Base-by-base conservation (phyloP, 1,139 yeast species). In the Yarrowia galli region DNA sequence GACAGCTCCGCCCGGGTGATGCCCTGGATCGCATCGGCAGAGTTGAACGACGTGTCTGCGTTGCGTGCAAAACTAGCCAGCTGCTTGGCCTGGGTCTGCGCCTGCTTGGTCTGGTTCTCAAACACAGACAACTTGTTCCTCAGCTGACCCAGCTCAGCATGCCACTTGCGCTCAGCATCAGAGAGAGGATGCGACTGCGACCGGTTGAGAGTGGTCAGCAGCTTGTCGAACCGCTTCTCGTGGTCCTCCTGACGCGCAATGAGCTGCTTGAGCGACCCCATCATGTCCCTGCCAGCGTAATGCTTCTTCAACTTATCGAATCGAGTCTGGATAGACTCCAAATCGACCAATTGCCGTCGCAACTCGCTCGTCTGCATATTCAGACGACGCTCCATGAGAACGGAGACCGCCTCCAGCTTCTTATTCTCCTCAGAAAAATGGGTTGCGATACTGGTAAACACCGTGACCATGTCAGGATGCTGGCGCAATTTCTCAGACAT, bases 121-220 rank as follows among this genome's bases (percentile, higher is more conserved):
- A 56, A 42, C 49, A 42, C 63, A 12, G 63, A 49, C n/a, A 58
- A 51, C 42, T 58, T 43, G 51, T 10, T 20, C n/a, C 20, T 42
- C 22, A 75, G 70, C 15, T 77, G 74, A 63, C 77, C 78, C 16
- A 84, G 75, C 71, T 83, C 86, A 32, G 74, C 77, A 70, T 81
- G 79, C 86, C 86, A 84, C 42, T 73, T 75, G 69, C 76, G 75
- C 71, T 84, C 88, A 16, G 79, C 75, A 2, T 75, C 75, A 64
- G 81, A 79, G 40, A 83, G 72, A 0, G 81, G 78, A 28, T 32
- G 22, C 12, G 64, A 58, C 40, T 43, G 49, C 16, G 70, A 71
- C 49, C 69, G 73, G 68, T 69, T 69, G 8, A 82, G 67, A 42
- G 72, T 75, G 3, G 74, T 72, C 16, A 75, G 73, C 8, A 84